Evolutionary conservation across 179 eudicot genomes (phyloP), one percentile per base, ranked within the genome.

Genomic region (Silene coronaria): DNA sequence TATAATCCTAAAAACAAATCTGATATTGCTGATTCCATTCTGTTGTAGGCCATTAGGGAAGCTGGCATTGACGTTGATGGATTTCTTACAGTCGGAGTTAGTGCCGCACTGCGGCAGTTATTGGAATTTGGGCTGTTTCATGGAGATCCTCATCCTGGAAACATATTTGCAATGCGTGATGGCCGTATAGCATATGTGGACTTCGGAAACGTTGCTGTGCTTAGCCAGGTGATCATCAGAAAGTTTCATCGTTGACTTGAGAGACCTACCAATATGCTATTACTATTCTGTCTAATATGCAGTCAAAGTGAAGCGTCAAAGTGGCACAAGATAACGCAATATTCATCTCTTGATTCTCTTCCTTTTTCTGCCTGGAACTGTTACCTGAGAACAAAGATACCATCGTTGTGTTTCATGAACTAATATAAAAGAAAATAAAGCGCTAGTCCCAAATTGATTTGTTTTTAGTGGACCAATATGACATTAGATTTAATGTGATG

Each of bases 141-240:
- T 80, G 99, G 99, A 73, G 99, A 95, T 72, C 99, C 99, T 68
- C 99, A 95, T 85, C 99, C 99, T 76, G 99, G 99, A 80, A 95
- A 95, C 81, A 89, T 95, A 73, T 95, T 95, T 85, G 97, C 97
- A 36, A 92, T 95, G 99, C 97, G 88, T 75, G 99, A 95, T 88
- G 99, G 99, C 69, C 94, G 99, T 55, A 95, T 95, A 53, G 99
- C 97, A 34, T 95, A 95, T 80, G 99, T 95, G 69, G 99, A 95
- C 81, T 95, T 95, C 73, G 99, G 99, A 72, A 95, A 95, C 81
- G 99, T 95, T 79, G 99, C 99, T 67, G 97, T 86, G 77, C 88
- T 95, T 76, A 95, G 99, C 83, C 97, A 95, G 95, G 99, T 95
- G 83, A 76, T 67, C 26, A 36, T 46, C 74, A 51, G 48, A 51